phyloP scores from a whole-genome alignment of 164 flowering plant genomes.

The Stephania japonica region DNA sequence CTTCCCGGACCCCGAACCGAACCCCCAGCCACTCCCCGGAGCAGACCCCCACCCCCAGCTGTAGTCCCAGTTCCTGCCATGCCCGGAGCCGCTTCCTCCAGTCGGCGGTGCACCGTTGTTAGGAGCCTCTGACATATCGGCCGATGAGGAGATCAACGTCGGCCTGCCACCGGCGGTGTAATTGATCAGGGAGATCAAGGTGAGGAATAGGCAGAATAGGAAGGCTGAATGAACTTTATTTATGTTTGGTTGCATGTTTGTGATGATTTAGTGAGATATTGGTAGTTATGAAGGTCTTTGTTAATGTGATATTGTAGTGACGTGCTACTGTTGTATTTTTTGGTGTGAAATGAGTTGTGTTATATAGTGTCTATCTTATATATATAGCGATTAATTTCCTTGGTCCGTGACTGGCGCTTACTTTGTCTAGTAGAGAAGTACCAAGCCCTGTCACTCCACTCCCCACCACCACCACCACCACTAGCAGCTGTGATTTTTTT shows the following conservation, averaged over 20 bases:
- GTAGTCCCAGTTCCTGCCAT: constrained; percentile 60
- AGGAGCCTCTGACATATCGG: constrained; percentile 18
- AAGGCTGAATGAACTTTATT: background rate
- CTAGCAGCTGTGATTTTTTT: background rate
- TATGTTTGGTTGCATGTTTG: background rate
- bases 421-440: constrained; percentile 6
- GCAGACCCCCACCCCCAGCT: constrained; percentile 76
- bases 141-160: constrained; percentile 8
- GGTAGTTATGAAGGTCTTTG: background rate
- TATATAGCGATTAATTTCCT: background rate
- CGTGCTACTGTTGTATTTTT: too few species aligned
- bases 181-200: constrained; percentile 5
- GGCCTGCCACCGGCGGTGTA: constrained; percentile 5
- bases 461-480: background rate
- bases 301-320: background rate
- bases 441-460: background rate
- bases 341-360: background rate
- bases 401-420: background rate
- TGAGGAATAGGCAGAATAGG: constrained; percentile 5
- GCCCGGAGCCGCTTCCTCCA: constrained; percentile 55
- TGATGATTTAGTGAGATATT: too few species aligned
- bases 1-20: constrained; percentile 66
- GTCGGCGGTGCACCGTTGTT: constrained; percentile 15
- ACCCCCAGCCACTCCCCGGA: constrained; percentile 72
- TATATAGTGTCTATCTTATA: background rate